Percentiles rank a stretch among this genome's conserved stretches.
These are phyloP conservation scores for Rubia balearica DNA, from an alignment of 305 asterid genomes.

Conservation along the genomic window DNA sequence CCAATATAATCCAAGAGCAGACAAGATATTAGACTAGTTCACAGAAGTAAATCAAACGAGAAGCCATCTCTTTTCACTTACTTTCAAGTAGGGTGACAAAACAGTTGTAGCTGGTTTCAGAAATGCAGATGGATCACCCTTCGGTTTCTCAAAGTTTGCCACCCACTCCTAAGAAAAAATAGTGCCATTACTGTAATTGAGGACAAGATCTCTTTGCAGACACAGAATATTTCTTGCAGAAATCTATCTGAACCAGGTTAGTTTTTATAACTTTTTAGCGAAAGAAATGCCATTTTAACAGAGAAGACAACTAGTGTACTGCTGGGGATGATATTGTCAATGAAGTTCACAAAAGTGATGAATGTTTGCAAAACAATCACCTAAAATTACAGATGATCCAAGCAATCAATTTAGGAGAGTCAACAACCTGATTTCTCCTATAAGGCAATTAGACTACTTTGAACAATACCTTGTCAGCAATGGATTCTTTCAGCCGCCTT, in stretches of 20 bases:
- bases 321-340: not conserved
- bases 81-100: conserved; percentile 87
- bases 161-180: conserved; percentile 64
- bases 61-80: conserved; percentile 28
- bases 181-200: conserved; percentile 1
- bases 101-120: conserved; percentile 87
- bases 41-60: conserved; percentile 15
- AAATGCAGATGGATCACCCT: conserved; percentile 90
- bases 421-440: not conserved
- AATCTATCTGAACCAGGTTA: not conserved
- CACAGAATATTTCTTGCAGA: conserved; percentile 1
- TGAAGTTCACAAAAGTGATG: not conserved
- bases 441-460: not conserved
- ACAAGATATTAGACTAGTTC: conserved; percentile 28
- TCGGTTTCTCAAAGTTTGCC: conserved; percentile 91
- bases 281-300: not conserved
- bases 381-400: not conserved
- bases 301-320: not conserved
- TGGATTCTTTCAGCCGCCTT: conserved; percentile 60
- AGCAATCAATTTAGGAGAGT: not conserved
- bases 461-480: conserved; percentile 51
- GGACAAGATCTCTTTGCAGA: not conserved
- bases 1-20: conserved; percentile 35
- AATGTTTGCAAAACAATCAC: not conserved
- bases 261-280: not conserved